Evolutionary conservation across 2,329 filamentous ascomycete species (phyloP).

Genomic region (Pestalotiopsis sp.): DNA sequence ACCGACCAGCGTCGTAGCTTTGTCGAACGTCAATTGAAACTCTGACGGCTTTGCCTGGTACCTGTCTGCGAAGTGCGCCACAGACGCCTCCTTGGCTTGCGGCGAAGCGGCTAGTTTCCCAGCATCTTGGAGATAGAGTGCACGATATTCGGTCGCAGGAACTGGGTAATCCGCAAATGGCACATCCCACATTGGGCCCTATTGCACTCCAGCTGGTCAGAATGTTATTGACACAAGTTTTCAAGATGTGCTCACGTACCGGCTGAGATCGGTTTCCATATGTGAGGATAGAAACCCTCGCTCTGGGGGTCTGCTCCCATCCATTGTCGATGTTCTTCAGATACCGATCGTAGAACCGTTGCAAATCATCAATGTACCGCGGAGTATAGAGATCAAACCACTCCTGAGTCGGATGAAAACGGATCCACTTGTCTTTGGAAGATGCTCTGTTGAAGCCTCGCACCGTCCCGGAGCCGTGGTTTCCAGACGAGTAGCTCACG

Average conservation of each 20-base stretch:
- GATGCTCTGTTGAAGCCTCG: not conserved
- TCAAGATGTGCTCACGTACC: not conserved
- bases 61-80: not conserved
- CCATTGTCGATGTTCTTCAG: not conserved
- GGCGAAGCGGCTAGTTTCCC: not conserved
- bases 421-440: not conserved
- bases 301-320: not conserved
- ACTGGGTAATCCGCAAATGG: not conserved
- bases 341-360: not conserved
- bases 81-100: not conserved
- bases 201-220: not conserved
- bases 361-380: not conserved
- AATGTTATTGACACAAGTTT: not conserved
- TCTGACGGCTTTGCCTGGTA: not conserved
- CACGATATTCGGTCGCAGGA: not conserved
- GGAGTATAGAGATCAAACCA: not conserved
- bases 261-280: not conserved
- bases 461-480: not conserved
- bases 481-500: not conserved
- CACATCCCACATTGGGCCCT: not conserved
- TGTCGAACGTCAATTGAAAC: not conserved
- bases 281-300: not conserved
- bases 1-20: not conserved
- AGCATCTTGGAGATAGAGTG: not conserved
- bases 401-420: not conserved